phyloP scores from a whole-genome alignment of 257 asterid genomes.

The Salvia hispanica region DNA sequence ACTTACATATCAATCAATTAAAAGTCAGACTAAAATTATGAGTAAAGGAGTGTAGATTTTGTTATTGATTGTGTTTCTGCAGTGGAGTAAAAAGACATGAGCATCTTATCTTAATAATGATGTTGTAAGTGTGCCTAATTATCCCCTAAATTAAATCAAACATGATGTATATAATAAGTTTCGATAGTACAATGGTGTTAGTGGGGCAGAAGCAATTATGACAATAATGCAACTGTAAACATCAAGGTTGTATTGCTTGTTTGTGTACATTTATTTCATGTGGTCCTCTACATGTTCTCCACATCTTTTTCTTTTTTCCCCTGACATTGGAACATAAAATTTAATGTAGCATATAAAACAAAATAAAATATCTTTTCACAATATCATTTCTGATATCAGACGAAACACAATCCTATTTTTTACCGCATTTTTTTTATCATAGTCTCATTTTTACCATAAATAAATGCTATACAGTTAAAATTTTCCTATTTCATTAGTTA shows the following conservation, averaged over 20 bases:
- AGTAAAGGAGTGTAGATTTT: no score
- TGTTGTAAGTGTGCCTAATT: neutral
- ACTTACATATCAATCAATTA: no score
- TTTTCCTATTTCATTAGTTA: no score
- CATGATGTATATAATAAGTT: neutral
- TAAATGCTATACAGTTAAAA: no score
- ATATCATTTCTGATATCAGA: neutral
- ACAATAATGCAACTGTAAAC: slow-evolving; percentile 41
- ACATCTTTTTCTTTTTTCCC: slow-evolving; percentile 3
- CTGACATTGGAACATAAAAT: neutral
- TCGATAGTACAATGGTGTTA: neutral
- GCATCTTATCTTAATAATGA: neutral
- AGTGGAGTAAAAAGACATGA: no score
- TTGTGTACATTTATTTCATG: slow-evolving; percentile 42
- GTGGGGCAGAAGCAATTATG: slow-evolving; percentile 31
- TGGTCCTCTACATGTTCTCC: slow-evolving; percentile 40
- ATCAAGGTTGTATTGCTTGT: slow-evolving; percentile 38
- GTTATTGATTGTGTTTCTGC: no score
- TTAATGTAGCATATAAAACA: neutral
- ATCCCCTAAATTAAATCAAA: neutral
- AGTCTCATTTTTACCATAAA: neutral
- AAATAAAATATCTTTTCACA: neutral
- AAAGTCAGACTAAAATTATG: no score
- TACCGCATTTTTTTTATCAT: no score
- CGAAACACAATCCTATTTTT: no score